Base-by-base conservation (phyloP, 1,284 basidiomycete species). In the Singerocomus inundabilis region DNA sequence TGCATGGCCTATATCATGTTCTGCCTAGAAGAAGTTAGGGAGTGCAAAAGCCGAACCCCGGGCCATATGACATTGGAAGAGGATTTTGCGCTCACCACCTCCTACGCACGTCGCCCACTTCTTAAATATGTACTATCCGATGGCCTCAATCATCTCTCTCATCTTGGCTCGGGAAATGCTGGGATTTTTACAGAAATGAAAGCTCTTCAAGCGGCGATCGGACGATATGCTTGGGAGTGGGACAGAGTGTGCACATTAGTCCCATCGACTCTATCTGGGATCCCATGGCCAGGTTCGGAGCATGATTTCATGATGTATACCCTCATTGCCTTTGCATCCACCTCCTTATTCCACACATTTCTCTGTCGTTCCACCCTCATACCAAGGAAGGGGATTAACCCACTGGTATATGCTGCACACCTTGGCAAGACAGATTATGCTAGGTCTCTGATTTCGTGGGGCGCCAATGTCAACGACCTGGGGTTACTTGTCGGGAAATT, bases 361-460 rank as follows among this genome's bases (percentile, higher is more conserved):
- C 21, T 57, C 16, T 1, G 2, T n/a, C 16, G 6, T 13, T 2
- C 35, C 6, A 1, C 5, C 12, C 5, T 46, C 7, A 8, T 4
- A 15, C 6, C 37, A 4, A 35, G 4, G 38, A 32, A 35, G 3
- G 29, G 43, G 2, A 51, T 29, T 2, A 55, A 44, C 9, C 54
- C 54, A 1, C 52, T 56, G 4, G 26, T 57, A 24, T 55, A 56
- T 24, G 56, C 56, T 6, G 35, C 35, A 0, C 28, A 38, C 8
- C 28, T 57, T 8, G 45, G 34, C 5, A 54, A 39, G 18, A 45
- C 16, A 0, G 39, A 15, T 0, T 40, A 34, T 24, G 54, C 44
- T 18, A 18, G 8, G 15, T 21, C 28, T 4, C 6, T 55, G 25
- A 44, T 56, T 15, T 32, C 8, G 5, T 34, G 29, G 6, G 51